These are phyloP conservation scores for Hemisphaericaspora subhashii DNA, from an alignment of 1,139 yeast species.

Conservation along the genomic window DNA sequence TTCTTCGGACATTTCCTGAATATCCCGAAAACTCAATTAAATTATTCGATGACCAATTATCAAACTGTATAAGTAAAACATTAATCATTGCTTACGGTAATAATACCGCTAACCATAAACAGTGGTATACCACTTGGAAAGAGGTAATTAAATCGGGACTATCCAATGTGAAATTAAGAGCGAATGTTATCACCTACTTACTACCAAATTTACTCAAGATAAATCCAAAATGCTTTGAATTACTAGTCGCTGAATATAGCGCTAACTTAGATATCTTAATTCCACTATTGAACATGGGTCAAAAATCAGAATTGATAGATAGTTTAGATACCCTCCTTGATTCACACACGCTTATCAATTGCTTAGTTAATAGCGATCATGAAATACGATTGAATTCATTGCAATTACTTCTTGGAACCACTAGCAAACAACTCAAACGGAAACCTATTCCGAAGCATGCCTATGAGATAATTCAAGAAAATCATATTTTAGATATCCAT, in stretches of 20 bases:
- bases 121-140: constrained; percentile 60
- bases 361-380: constrained; percentile 46
- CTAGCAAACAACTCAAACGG: constrained; percentile 49
- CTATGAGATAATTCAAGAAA: constrained; percentile 40
- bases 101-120: constrained; percentile 17
- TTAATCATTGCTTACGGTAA: constrained; percentile 38
- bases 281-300: constrained; percentile 64
- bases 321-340: constrained; percentile 8
- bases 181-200: constrained; percentile 57
- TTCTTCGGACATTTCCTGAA: constrained; percentile 43
- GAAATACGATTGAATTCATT: constrained; percentile 57
- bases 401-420: constrained; percentile 51
- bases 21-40: constrained; percentile 48
- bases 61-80: constrained; percentile 68
- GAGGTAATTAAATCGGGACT: constrained; percentile 36
- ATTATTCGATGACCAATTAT: constrained; percentile 58
- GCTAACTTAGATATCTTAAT: constrained; percentile 44
- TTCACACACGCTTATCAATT: constrained; percentile 21
- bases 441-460: constrained; percentile 49
- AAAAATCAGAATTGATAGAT: constrained; percentile 51
- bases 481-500: constrained; percentile 42
- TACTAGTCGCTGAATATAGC: constrained; percentile 19
- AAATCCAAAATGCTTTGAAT: constrained; percentile 30
- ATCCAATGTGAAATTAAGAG: constrained; percentile 29
- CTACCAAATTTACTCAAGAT: constrained; percentile 61